phyloP scores from a whole-genome alignment of 108 stramenopile genomes.

The Nitzschia palea region DNA sequence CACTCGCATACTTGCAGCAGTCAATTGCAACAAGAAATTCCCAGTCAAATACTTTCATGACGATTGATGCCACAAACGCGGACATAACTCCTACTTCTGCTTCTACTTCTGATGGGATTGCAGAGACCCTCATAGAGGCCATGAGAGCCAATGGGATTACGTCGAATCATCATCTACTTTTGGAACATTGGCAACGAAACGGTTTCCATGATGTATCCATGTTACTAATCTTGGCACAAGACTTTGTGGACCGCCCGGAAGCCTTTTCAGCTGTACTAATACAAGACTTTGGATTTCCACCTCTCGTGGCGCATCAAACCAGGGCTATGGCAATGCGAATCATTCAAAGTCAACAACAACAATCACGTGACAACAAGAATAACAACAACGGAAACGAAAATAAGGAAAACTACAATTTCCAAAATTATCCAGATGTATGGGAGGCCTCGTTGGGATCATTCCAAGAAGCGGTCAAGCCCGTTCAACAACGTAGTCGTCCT shows the following conservation, averaged over 20 bases:
- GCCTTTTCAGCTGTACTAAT: conserved; percentile 41
- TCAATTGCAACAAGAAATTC: too few species aligned
- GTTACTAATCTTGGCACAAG: conserved; percentile 26
- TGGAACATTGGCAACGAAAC: background rate
- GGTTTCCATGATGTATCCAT: background rate
- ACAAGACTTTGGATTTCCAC: conserved; percentile 45
- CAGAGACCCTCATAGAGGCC: too few species aligned
- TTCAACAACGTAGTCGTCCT: too few species aligned
- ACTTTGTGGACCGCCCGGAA: conserved; percentile 57
- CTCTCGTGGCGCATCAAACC: conserved; percentile 43
- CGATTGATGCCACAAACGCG: too few species aligned
- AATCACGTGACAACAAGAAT: background rate
- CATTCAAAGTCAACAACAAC: conserved; percentile 7
- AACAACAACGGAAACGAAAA: conserved; percentile 11
- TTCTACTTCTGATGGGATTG: too few species aligned
- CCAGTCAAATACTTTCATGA: too few species aligned
- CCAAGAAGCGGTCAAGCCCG: too few species aligned
- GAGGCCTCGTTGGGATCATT: background rate
- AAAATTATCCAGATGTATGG: background rate
- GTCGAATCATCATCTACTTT: background rate
- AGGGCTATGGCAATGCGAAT: conserved; percentile 41
- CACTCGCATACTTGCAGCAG: too few species aligned
- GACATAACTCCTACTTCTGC: too few species aligned
- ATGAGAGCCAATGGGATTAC: background rate
- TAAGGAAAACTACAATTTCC: background rate